Evolutionary conservation across 179 eudicot genomes (phyloP), one percentile per base, ranked within the genome.

Genomic region (Nepenthes alata): DNA sequence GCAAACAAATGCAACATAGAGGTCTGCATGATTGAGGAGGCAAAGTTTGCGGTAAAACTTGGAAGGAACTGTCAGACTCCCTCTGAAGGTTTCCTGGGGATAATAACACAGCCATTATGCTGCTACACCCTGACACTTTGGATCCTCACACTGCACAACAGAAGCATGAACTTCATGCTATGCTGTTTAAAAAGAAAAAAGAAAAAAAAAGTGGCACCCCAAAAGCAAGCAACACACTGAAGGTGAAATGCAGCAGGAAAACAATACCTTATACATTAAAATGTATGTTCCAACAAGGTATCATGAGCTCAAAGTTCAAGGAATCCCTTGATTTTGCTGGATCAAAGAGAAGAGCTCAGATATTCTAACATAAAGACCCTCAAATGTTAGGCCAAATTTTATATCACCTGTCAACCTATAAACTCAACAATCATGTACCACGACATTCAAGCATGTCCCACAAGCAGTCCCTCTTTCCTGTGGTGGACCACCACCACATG

Each of bases 41-140:
- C 98, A 93, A 57, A 89, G 70, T 82, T 93, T 97, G 72, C 98
- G 89, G 65, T 78, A 83, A 66, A 93, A 93, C 64, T 76, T 83
- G 13, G 91, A 78, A 47, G 88, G 81, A 68, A 71, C 74, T 58
- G 85, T 78, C 45, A 73, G 72, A 66, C 63, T 72, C 89, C 89
- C 49, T 93, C 97, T 65, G 52, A 13, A 14, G 95, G 88, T 70
- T 93, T 90, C 68, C 90, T 95, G 3, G 95, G 81, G 72, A 93
- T 82, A 45, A 93, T 59, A 52, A 87, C 97, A 78, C 98, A 93
- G 64, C 80, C 69, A 53, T 85, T 76, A 81, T 93, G 98, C 75
- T 93, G 98, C 94, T 87, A 82, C 57, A 78, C 83, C 83, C 61
- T 80, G 84, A 76, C 98, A 93, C 72, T 76, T 75, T 14, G 77